Evolutionary conservation across 805 yeast species (phyloP), one percentile per base, ranked within the genome.

Genomic region (Starmera caribaea): DNA sequence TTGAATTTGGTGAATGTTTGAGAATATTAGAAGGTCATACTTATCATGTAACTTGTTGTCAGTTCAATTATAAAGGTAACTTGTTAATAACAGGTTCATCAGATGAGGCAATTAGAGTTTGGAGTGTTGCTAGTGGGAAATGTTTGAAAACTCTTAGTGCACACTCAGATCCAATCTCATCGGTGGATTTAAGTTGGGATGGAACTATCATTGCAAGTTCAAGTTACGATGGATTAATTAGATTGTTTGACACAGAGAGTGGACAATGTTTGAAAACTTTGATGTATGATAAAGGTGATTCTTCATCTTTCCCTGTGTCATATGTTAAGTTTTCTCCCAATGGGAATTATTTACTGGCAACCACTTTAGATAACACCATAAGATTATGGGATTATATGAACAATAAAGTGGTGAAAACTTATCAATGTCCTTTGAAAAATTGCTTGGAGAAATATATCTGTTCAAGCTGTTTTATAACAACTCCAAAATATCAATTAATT

Each of bases 241-340:
- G 98, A 37, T 64, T 90, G 14, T 90, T 94, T 66, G 97, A 89
- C 56, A 73, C 88, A 15, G 81, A 75, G 36, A 73, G 94, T 0
- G 97, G 97, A 5, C 95, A 88, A 49, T 90, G 97, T 64, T 65
- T 90, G 48, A 85, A 89, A 54, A 92, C 97, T 0, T 60, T 90
- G 47, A 86, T 89, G 30, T 84, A 80, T 53, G 90, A 84, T 51
- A 73, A 83, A 42, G 77, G 79, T 46, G 78, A 81, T 31, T 79
- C 84, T 2, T 21, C 26, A 7, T 74, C 83, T 13, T 81, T 76
- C 51, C 96, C 97, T 0, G 81, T 90, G 5, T 73, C 85, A 16
- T 69, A 72, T 46, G 89, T 87, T 2, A 66, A 69, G 41, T 74
- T 85, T 48, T 74, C 92, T 0, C 89, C 89, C 5, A 90, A 89